Evolutionary conservation across 352 stramenopile species (phyloP).

Genomic region (Globisporangium heterothallicum): DNA sequence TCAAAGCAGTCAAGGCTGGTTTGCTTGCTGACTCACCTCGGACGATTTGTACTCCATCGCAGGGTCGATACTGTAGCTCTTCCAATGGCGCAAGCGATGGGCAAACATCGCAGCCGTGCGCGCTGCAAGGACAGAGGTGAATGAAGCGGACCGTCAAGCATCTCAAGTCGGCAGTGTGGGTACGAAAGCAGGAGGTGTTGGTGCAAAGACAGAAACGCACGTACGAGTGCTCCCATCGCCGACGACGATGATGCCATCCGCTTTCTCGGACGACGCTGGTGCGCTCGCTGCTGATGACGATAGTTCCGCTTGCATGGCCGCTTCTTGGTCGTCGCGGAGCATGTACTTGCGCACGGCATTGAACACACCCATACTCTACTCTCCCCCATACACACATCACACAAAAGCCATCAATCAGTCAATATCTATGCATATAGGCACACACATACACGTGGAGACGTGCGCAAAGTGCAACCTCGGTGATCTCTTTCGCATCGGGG

Average conservation of each 20-base stretch:
- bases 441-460: neutral
- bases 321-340: constrained; percentile 21
- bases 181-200: neutral
- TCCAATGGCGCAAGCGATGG: constrained; percentile 63
- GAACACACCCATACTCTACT: constrained; percentile 79
- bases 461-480: constrained; percentile 32
- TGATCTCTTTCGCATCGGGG: constrained; percentile 80
- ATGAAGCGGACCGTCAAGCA: constrained; percentile 5
- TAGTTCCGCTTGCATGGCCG: neutral
- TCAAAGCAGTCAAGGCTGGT: too few species aligned
- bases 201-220: constrained; percentile 9
- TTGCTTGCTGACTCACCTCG: too few species aligned
- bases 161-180: too few species aligned
- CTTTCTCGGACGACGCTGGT: constrained; percentile 10
- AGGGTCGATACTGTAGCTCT: constrained; percentile 74
- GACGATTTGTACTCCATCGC: constrained; percentile 59
- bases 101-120: constrained; percentile 76
- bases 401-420: too few species aligned
- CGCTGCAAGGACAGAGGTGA: constrained; percentile 21
- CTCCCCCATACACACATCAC: neutral
- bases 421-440: too few species aligned
- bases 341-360: constrained; percentile 73
- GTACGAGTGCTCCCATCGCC: constrained; percentile 76
- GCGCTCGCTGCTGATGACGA: too few species aligned
- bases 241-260: constrained; percentile 73